phyloP scores from a whole-genome alignment of 805 yeast genomes.

The Metahyphopichia silvanorum region DNA sequence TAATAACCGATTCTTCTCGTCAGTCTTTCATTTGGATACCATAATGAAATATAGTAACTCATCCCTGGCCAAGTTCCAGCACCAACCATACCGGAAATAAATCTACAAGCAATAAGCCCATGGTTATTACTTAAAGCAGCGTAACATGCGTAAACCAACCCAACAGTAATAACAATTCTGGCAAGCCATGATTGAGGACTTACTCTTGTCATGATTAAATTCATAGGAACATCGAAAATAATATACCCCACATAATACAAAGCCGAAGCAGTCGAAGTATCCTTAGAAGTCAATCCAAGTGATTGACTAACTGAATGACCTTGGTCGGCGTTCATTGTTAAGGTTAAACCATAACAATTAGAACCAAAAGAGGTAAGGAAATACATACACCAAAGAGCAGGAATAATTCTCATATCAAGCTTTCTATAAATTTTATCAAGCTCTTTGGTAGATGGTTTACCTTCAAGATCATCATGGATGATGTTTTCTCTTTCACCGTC shows the following conservation, averaged over 20 bases:
- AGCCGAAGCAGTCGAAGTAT: slow-evolving; percentile 73
- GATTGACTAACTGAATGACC: slow-evolving; percentile 60
- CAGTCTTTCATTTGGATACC: slow-evolving; percentile 79
- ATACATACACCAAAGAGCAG: slow-evolving; percentile 78
- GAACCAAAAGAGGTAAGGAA: slow-evolving; percentile 78
- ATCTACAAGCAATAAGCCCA: slow-evolving; percentile 69
- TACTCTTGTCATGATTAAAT: slow-evolving; percentile 74
- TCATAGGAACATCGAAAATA: slow-evolving; percentile 85
- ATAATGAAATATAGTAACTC: slow-evolving; percentile 76
- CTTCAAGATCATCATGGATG: slow-evolving; percentile 2
- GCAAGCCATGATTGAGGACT: slow-evolving; percentile 86
- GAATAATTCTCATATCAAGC: slow-evolving; percentile 69
- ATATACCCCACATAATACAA: slow-evolving; percentile 80
- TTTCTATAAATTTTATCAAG: slow-evolving; percentile 57
- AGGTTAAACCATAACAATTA: slow-evolving; percentile 71
- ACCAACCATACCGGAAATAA: slow-evolving; percentile 71
- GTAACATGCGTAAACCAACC: slow-evolving; percentile 74
- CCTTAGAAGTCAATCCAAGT: slow-evolving; percentile 50
- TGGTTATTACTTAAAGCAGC: slow-evolving; percentile 51
- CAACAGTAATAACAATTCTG: slow-evolving; percentile 73
- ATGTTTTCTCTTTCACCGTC: slow-evolving; percentile 1
- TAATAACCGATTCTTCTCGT: slow-evolving; percentile 83
- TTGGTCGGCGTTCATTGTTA: slow-evolving; percentile 67
- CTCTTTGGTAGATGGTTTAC: slow-evolving; percentile 16
- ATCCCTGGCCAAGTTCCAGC: slow-evolving; percentile 93